These are phyloP conservation scores for Mariannaea elegans DNA, from an alignment of 2,329 filamentous ascomycete genomes.

Conservation along the genomic window DNA sequence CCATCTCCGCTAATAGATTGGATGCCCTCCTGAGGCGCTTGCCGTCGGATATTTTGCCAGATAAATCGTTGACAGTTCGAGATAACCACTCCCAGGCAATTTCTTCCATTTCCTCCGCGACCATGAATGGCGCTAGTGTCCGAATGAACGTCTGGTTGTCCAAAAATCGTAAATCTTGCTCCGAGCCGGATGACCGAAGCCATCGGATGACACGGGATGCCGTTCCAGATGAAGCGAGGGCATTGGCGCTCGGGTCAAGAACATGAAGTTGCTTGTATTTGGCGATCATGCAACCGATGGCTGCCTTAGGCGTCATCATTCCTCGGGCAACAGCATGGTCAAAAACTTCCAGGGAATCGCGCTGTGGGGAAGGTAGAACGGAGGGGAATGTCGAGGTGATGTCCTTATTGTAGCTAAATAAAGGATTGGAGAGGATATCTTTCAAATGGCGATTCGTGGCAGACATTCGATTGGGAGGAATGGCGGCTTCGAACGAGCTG, in stretches of 20 bases:
- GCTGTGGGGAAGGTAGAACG: conserved; percentile 26
- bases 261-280: conserved; percentile 55
- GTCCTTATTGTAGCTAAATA: conserved; percentile 55
- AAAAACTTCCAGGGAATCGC: conserved; percentile 63
- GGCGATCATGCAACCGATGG: conserved; percentile 62
- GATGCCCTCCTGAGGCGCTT: conserved; percentile 42
- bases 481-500: conserved; percentile 28
- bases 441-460: conserved; percentile 58
- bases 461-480: conserved; percentile 45
- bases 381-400: conserved; percentile 30
- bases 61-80: conserved; percentile 46
- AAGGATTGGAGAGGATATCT: conserved; percentile 65
- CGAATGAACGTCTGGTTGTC: conserved; percentile 49
- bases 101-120: conserved; percentile 61
- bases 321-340: conserved; percentile 63
- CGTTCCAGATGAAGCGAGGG: conserved; percentile 54
- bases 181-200: conserved; percentile 61
- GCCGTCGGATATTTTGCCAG: conserved; percentile 29
- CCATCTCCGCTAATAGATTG: conserved; percentile 50
- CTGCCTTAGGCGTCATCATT: conserved; percentile 63
- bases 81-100: conserved; percentile 63
- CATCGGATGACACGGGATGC: conserved; percentile 61
- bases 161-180: conserved; percentile 57
- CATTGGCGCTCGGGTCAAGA: conserved; percentile 32
- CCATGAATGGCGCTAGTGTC: conserved; percentile 58